Evolutionary conservation across 352 stramenopile genomes (phyloP).

Genomic region (Phytopythium aichiense): DNA sequence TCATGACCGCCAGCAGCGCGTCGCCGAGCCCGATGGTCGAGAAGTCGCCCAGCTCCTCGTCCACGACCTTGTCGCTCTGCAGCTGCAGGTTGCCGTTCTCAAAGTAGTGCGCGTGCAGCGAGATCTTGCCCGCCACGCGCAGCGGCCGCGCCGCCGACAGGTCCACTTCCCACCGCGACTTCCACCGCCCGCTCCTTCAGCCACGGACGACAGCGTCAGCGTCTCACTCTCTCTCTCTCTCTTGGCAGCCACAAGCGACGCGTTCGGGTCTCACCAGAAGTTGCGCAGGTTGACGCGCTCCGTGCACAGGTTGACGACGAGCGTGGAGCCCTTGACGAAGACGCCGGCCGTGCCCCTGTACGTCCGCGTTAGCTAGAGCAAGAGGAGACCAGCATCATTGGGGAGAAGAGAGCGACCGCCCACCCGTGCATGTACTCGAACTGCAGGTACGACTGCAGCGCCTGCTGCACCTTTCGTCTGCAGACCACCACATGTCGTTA

Average conservation of each 20-base stretch:
- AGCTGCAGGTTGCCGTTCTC: conserved; percentile 96
- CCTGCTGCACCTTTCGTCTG: conserved; percentile 54
- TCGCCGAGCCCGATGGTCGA: conserved; percentile 45
- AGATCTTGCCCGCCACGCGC: conserved; percentile 53
- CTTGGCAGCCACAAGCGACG: neutral
- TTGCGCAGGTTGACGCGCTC: conserved; percentile 89
- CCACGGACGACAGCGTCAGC: neutral
- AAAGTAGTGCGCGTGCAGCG: conserved; percentile 93
- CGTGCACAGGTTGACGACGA: conserved; percentile 79
- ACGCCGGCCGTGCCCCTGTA: conserved; percentile 72
- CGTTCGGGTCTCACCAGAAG: conserved; percentile 50
- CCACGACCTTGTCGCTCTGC: conserved; percentile 72
- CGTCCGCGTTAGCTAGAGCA: neutral
- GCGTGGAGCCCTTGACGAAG: conserved; percentile 52
- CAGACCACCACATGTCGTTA: neutral
- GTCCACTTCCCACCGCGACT: conserved; percentile 76
- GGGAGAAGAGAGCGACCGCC: no score
- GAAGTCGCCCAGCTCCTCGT: conserved; percentile 45
- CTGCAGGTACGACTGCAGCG: conserved; percentile 74
- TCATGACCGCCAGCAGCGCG: conserved; percentile 69
- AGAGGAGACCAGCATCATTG: no score
- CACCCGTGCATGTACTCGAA: conserved; percentile 82
- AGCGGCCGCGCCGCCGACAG: conserved; percentile 39
- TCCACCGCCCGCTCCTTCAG: conserved; percentile 66
- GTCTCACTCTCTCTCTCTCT: neutral